phyloP scores from a whole-genome alignment of 75 land plant genomes.

The Pinus albicaulis region DNA sequence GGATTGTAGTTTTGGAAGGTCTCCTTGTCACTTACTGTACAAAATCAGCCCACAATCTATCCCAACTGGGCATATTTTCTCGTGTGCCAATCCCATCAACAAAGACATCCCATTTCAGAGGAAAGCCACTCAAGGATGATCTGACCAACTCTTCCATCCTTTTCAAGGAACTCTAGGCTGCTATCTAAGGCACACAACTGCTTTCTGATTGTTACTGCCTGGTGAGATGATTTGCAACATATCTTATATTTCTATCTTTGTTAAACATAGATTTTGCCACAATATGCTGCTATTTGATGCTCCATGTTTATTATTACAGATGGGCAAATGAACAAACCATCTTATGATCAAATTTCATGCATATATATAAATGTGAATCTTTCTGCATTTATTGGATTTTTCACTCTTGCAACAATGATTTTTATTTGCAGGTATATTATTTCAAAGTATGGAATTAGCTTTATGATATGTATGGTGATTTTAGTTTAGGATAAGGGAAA shows the following conservation, averaged over 20 bases:
- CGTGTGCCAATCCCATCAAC: too few relatives aligned
- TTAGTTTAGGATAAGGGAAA: neutral
- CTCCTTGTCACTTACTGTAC: too few relatives aligned
- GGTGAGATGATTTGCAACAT: neutral
- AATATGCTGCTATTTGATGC: too few relatives aligned
- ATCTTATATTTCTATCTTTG: neutral
- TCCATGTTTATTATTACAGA: neutral
- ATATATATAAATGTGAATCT: neutral
- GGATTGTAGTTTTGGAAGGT: too few relatives aligned
- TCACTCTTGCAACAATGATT: neutral
- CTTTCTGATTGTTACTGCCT: too few relatives aligned
- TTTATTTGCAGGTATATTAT: neutral
- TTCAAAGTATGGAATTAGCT: neutral
- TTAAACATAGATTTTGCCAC: neutral
- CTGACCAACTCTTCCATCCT: too few relatives aligned
- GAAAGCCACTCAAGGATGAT: too few relatives aligned
- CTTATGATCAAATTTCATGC: neutral
- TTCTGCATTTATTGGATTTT: neutral
- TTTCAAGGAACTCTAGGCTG: too few relatives aligned
- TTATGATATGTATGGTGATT: neutral
- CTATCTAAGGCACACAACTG: too few relatives aligned
- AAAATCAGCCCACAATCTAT: too few relatives aligned
- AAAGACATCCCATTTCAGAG: too few relatives aligned
- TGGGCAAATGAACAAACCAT: neutral
- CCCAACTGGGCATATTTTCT: too few relatives aligned